Percentiles rank a stretch among this genome's conserved stretches.
These are phyloP conservation scores for Leishmania tarentolae DNA, from an alignment of 208 protist genomes.

Conservation along the genomic window DNA sequence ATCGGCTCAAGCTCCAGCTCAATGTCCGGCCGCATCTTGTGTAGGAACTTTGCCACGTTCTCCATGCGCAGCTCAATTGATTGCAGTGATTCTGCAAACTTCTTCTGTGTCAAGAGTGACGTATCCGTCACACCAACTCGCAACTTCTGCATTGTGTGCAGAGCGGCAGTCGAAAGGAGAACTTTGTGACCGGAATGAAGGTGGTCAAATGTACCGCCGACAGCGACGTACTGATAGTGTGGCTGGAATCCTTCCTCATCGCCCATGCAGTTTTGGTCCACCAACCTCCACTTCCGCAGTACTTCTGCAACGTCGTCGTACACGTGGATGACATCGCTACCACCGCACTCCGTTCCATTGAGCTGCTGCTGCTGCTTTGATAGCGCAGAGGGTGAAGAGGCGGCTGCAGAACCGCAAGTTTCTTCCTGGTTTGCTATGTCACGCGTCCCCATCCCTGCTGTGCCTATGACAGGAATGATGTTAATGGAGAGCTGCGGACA, in stretches of 20 bases:
- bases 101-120: slow-evolving; percentile 66
- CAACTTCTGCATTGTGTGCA: slow-evolving; percentile 62
- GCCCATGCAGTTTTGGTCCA: slow-evolving; percentile 18
- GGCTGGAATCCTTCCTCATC: slow-evolving; percentile 49
- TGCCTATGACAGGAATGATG: slow-evolving; percentile 57
- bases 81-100: slow-evolving; percentile 67
- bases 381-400: background rate
- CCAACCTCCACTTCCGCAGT: slow-evolving; percentile 18
- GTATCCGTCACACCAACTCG: slow-evolving; percentile 75
- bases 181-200: slow-evolving; percentile 91
- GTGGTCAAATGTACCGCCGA: slow-evolving; percentile 92
- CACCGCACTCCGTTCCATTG: background rate
- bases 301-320: slow-evolving; percentile 22
- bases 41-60: slow-evolving; percentile 55
- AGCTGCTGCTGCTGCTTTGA: background rate
- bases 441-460: background rate
- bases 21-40: slow-evolving; percentile 54
- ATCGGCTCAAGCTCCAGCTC: slow-evolving; percentile 71
- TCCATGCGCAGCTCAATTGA: slow-evolving; percentile 59
- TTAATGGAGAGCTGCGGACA: slow-evolving; percentile 44
- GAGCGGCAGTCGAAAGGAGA: slow-evolving; percentile 73
- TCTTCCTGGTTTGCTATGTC: background rate
- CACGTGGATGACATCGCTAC: slow-evolving; percentile 6
- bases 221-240: slow-evolving; percentile 73
- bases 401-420: background rate